Conservation (phyloP, 352 stramenopile genomes). For the Globisporangium paddicum region DNA sequence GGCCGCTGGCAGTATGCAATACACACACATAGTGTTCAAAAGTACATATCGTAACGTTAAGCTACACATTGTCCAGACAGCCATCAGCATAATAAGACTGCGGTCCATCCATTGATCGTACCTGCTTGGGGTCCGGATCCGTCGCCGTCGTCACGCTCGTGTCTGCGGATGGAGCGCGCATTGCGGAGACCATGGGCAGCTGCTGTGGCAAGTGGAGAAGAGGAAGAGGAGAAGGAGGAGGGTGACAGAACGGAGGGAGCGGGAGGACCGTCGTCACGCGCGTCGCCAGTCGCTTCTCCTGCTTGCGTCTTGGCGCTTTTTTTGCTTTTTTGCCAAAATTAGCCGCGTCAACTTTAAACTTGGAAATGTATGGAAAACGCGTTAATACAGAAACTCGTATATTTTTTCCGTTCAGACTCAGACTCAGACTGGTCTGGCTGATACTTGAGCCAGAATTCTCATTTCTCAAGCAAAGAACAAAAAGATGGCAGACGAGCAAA, state of each 20-base stretch:
- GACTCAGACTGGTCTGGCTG: no score
- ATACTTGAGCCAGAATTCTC: no score
- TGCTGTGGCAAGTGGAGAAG: background rate
- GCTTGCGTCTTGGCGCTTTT: background rate
- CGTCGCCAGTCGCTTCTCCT: background rate
- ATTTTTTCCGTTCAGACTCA: no score
- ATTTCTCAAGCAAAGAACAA: no score
- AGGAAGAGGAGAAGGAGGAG: background rate
- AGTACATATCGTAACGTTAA: background rate
- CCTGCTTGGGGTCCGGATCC: background rate
- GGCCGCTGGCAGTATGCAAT: background rate
- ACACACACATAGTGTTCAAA: background rate
- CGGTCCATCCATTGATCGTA: background rate
- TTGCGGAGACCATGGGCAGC: background rate
- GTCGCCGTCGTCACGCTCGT: background rate
- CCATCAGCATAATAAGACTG: background rate
- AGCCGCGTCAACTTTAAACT: no score
- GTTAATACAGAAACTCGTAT: no score
- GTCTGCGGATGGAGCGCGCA: background rate
- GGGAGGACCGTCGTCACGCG: background rate
- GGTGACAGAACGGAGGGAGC: background rate
- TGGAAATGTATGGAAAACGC: no score
- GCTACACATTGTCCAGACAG: background rate
- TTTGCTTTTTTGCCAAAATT: conserved; percentile 1
- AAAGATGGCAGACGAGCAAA: no score